Conservation (phyloP, 1,284 basidiomycete genomes). For the Cutaneotrichosporon dermatis region DNA sequence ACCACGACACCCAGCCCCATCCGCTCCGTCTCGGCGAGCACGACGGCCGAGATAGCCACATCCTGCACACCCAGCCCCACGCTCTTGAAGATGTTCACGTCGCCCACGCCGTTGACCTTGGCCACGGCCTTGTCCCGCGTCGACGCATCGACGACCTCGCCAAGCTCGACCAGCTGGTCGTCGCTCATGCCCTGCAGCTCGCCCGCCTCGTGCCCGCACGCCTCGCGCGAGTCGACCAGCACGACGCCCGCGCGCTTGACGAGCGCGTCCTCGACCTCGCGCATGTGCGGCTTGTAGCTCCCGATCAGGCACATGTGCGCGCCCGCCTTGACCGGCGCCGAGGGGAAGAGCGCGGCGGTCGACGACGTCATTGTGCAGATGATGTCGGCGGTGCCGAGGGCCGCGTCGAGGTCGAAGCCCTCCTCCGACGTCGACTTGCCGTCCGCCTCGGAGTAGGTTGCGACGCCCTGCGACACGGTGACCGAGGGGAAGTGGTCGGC, state of each 20-base stretch:
- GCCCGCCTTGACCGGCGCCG: constrained; percentile 54
- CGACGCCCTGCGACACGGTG: constrained; percentile 21
- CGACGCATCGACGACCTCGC: constrained; percentile 8
- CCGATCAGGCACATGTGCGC: constrained; percentile 73
- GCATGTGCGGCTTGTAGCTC: constrained; percentile 68
- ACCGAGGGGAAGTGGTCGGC: constrained; percentile 51
- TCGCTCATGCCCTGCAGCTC: constrained; percentile 55
- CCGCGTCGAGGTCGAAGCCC: constrained; percentile 21
- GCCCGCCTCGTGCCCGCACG: constrained; percentile 68
- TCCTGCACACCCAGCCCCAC: constrained; percentile 50
- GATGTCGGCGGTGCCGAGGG: constrained; percentile 37
- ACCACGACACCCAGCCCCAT: constrained; percentile 36
- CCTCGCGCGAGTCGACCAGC: constrained; percentile 67
- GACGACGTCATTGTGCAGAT: constrained; percentile 67
- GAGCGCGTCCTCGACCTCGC: constrained; percentile 62
- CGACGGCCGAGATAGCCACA: constrained; percentile 45
- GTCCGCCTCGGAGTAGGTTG: constrained; percentile 9
- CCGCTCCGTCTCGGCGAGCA: constrained; percentile 37
- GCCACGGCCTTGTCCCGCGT: neutral
- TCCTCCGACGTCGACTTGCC: neutral
- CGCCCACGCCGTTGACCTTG: constrained; percentile 18
- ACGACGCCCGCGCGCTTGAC: constrained; percentile 55
- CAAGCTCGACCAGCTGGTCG: constrained; percentile 14
- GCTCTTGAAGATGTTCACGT: constrained; percentile 47
- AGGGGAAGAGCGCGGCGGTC: constrained; percentile 60